phyloP scores from a whole-genome alignment of 2,329 filamentous ascomycete genomes.

The Tolypocladium pustulatum region DNA sequence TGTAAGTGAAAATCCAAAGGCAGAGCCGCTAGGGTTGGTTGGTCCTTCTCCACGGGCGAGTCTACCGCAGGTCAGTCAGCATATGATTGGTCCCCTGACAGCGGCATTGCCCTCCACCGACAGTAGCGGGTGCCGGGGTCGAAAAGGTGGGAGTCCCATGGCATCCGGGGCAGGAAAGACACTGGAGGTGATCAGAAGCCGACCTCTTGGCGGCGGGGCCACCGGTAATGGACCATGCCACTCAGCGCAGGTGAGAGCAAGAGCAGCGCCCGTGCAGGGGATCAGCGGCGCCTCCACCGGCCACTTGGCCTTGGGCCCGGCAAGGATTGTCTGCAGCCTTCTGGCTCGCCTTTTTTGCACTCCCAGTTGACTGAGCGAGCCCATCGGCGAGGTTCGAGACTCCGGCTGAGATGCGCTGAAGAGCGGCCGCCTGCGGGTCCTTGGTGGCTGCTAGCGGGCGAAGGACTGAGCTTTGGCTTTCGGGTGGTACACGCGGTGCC shows the following conservation, averaged over 20 bases:
- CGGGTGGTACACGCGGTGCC: neutral
- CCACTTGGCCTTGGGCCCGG: neutral
- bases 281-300: neutral
- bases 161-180: neutral
- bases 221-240: constrained; percentile 4
- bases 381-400: neutral
- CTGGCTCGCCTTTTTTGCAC: neutral
- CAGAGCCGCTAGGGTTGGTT: neutral
- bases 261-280: neutral
- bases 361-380: neutral
- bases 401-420: neutral
- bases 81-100: neutral
- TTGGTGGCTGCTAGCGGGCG: neutral
- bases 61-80: constrained; percentile 1
- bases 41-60: neutral
- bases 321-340: neutral
- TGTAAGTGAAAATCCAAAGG: neutral
- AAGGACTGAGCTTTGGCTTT: neutral
- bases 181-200: neutral
- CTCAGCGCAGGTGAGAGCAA: neutral
- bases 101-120: neutral
- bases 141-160: neutral
- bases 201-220: constrained; percentile 2
- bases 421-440: neutral
- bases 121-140: neutral